A percentile compares a stretch with the other conserved stretches of the same genome.
phyloP scores from a whole-genome alignment of 2,329 filamentous ascomycete genomes.

The Macroventuria anomochaeta region DNA sequence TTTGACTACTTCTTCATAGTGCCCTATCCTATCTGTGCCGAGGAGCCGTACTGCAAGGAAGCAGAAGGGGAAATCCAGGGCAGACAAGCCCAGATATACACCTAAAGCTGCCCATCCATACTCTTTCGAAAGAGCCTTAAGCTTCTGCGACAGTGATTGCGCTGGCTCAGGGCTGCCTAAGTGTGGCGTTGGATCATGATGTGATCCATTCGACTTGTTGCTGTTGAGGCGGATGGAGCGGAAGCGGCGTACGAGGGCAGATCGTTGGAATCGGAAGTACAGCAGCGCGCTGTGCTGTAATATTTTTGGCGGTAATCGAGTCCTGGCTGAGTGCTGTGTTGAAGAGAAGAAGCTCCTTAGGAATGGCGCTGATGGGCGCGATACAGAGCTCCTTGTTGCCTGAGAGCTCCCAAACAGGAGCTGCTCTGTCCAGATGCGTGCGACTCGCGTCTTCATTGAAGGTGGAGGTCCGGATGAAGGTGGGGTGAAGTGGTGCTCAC shows the following conservation, averaged over 20 bases:
- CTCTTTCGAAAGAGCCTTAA: slow-evolving; percentile 86
- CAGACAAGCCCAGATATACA: slow-evolving; percentile 84
- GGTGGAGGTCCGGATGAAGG: not conserved
- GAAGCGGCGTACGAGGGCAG: slow-evolving; percentile 34
- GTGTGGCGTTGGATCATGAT: slow-evolving; percentile 49
- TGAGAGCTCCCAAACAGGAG: slow-evolving; percentile 28
- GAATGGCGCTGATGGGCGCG: slow-evolving; percentile 11
- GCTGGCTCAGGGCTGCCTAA: slow-evolving; percentile 50
- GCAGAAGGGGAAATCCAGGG: slow-evolving; percentile 92
- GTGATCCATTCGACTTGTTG: slow-evolving; percentile 35
- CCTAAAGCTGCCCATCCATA: slow-evolving; percentile 94
- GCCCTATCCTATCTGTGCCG: slow-evolving; percentile 85
- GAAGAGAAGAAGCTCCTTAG: slow-evolving; percentile 41
- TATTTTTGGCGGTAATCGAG: slow-evolving; percentile 11
- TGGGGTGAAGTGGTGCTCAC: not conserved
- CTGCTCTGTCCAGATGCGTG: slow-evolving; percentile 33
- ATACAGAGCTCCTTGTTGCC: slow-evolving; percentile 15
- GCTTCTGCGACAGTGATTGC: slow-evolving; percentile 68
- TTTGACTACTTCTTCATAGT: slow-evolving; percentile 72
- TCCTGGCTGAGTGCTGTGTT: slow-evolving; percentile 15
- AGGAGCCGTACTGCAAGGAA: slow-evolving; percentile 84
- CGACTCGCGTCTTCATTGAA: slow-evolving; percentile 37
- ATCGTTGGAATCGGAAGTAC: slow-evolving; percentile 27
- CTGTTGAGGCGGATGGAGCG: slow-evolving; percentile 49
- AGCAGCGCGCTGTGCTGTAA: slow-evolving; percentile 25